Evolutionary conservation across 495 filamentous ascomycete species (phyloP).

Genomic region (Penicillium chermesinum): DNA sequence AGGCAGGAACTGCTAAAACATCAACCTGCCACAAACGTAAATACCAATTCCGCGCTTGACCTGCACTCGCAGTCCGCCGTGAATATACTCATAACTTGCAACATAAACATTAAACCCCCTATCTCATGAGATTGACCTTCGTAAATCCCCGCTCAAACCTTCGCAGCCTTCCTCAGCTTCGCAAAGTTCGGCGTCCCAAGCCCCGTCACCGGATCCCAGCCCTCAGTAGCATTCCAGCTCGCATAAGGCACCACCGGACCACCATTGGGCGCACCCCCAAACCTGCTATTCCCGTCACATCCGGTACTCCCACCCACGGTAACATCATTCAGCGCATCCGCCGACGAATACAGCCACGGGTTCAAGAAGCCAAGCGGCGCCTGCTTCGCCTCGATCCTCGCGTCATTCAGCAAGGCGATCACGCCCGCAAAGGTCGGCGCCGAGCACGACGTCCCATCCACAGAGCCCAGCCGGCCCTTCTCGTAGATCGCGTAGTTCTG

Average conservation of each 20-base stretch:
- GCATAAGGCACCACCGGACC: slow-evolving; percentile 35
- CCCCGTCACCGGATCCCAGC: slow-evolving; percentile 61
- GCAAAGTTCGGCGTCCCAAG: slow-evolving; percentile 51
- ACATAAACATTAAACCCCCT: no score
- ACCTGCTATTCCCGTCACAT: slow-evolving; percentile 48
- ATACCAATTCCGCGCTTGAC: no score
- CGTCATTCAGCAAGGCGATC: slow-evolving; percentile 64
- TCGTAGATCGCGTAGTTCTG: slow-evolving; percentile 48
- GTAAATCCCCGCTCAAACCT: background rate
- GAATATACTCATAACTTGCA: background rate
- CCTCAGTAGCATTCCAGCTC: slow-evolving; percentile 48
- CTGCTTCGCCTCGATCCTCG: slow-evolving; percentile 49
- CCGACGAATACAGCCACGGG: slow-evolving; percentile 63
- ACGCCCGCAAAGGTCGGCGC: slow-evolving; percentile 60
- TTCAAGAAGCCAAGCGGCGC: slow-evolving; percentile 67
- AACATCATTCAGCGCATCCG: slow-evolving; percentile 59
- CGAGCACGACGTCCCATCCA: slow-evolving; percentile 63
- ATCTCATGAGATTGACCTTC: background rate
- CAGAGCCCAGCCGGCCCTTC: slow-evolving; percentile 44
- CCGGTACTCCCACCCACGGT: slow-evolving; percentile 54
- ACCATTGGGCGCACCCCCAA: slow-evolving; percentile 32
- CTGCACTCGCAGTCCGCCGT: no score
- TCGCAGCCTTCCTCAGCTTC: slow-evolving; percentile 30
- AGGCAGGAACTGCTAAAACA: no score
- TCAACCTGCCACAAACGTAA: no score